Percentiles rank a stretch among this genome's conserved stretches.
Conservation (phyloP, 345 rosid genomes). For the Melaleuca alternifolia region DNA sequence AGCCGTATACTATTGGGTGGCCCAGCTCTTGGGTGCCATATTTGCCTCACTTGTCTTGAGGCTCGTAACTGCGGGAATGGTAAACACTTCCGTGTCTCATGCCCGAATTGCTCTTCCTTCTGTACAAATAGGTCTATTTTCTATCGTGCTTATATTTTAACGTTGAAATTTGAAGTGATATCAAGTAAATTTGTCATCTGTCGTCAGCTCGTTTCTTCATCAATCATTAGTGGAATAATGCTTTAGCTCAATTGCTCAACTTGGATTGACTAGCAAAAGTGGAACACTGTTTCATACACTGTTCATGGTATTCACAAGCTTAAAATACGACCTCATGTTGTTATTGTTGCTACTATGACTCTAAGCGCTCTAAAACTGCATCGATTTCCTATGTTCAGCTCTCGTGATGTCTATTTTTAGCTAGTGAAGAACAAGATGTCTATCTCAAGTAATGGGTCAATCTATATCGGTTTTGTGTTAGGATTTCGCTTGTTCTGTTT, state of each 20-base stretch:
- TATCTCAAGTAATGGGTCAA: not conserved
- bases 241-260: not conserved
- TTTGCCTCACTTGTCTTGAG: slow-evolving; percentile 50
- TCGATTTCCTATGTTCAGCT: not conserved
- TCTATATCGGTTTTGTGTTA: not conserved
- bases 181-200: not conserved
- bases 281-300: not conserved
- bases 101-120: not conserved
- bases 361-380: not conserved
- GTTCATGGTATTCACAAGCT: not conserved
- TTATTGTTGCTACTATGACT: not conserved
- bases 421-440: not conserved
- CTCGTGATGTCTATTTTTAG: not conserved
- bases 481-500: not conserved
- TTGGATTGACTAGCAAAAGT: not conserved
- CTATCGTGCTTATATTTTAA: not conserved
- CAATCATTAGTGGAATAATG: not conserved
- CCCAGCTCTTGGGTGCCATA: slow-evolving; percentile 64
- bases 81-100: not conserved
- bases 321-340: not conserved
- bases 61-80: slow-evolving; percentile 60
- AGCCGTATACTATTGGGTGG: slow-evolving; percentile 58
- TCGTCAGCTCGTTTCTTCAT: not conserved
- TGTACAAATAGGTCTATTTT: not conserved
- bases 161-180: not conserved